phyloP scores from a whole-genome alignment of 257 asterid species.

The Jacaranda copaia region DNA sequence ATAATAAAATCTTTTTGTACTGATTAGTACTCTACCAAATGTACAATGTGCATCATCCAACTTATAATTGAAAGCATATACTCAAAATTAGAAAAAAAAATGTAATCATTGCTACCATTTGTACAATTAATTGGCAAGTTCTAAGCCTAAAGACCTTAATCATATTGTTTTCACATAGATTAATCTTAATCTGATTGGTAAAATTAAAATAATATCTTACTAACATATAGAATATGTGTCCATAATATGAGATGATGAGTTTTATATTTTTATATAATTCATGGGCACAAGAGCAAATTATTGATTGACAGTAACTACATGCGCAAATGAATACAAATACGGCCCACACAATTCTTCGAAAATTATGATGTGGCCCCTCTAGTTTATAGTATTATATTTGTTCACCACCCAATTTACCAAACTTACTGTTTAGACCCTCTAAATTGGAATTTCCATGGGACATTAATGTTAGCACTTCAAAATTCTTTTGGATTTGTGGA shows the following conservation, averaged over 20 bases:
- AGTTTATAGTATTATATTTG: not conserved
- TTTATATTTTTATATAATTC: slow-evolving; percentile 11
- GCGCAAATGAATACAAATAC: slow-evolving; percentile 26
- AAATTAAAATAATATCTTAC: not conserved
- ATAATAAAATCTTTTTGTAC: not conserved
- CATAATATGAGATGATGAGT: slow-evolving; percentile 21
- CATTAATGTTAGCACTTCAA: too few species aligned
- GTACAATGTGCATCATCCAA: slow-evolving; percentile 24
- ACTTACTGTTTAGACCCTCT: not conserved
- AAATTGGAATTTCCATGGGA: not conserved
- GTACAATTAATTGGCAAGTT: slow-evolving; percentile 34
- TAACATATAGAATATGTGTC: not conserved
- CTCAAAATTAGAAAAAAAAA: slow-evolving; percentile 43
- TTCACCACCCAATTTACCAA: not conserved
- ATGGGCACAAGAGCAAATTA: slow-evolving; percentile 23
- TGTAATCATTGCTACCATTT: slow-evolving; percentile 36
- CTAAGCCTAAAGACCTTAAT: slow-evolving; percentile 40
- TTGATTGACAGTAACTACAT: slow-evolving; percentile 31
- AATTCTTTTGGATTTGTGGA: not conserved
- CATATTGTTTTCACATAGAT: slow-evolving; percentile 29
- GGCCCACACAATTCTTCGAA: not conserved
- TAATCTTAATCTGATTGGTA: slow-evolving; percentile 7
- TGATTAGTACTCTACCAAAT: slow-evolving; percentile 9
- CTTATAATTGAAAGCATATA: slow-evolving; percentile 33
- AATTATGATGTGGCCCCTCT: slow-evolving; percentile 14